Evolutionary conservation across 108 stramenopile genomes (phyloP), one percentile per base, ranked within the genome.

Genomic region (Nannochloropsis granulata): DNA sequence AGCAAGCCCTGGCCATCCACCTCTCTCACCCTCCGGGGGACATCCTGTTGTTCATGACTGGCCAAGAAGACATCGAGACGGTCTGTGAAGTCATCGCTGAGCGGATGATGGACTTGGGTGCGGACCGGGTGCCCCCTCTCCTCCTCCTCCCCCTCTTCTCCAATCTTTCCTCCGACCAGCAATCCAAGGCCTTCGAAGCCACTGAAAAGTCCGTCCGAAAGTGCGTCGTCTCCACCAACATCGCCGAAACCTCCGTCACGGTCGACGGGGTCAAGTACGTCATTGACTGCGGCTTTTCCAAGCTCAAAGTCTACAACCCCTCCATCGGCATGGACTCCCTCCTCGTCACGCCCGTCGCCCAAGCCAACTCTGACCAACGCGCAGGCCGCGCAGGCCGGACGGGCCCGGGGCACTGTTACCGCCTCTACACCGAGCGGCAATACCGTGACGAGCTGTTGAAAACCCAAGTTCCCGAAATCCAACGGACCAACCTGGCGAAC

Each of bases 251-350:
- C 21, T 94, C 94, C 85, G 90, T 99, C 19, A 99, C 98, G 2
- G 97, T 99, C 3, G 98, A 99, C 89, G 98, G 98, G 21, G 94
- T 97, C 83, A 91, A 91, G 42, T 97, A 96, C 87, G 94, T 95
- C 44, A 93, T 96, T 81, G 99, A 99, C 89, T 90, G 93, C 16
- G 99, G 99, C 24, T 98, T 92, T 88, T 97, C 94, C 91, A 99
- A 99, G 90, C 93, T 99, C 43, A 99, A 99, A 86, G 99, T 99
- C 12, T 99, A 97, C 92, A 99, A 99, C 89, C 95, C 98, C 13
- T 96, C 94, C 90, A 97, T 99, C 87, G 99, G 99, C 44, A 99
- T 99, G 99, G 99, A 98, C 90, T 94, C 97, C 12, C 89, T 99
- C 23, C 93, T 96, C 78, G 94, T 99, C 7, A 96, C 96, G 12